These are phyloP conservation scores for Periconia sp. DNA, from an alignment of 2,329 filamentous ascomycete species.

Conservation along the genomic window DNA sequence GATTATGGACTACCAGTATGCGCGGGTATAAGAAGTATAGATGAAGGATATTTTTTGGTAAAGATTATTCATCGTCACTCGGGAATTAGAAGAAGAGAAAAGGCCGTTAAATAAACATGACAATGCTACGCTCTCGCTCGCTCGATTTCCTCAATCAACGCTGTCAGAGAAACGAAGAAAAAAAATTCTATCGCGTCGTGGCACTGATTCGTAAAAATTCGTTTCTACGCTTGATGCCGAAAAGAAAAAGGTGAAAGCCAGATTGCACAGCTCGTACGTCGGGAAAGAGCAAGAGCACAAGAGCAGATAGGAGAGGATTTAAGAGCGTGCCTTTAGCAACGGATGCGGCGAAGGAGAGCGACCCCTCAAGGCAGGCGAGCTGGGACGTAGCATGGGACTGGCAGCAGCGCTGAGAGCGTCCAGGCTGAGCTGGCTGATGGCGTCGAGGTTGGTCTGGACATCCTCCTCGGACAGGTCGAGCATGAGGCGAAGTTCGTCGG, in stretches of 20 bases:
- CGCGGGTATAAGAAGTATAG: no score
- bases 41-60: no score
- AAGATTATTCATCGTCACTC: no score
- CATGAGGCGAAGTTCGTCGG: slow-evolving; percentile 41
- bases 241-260: neutral
- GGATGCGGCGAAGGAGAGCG: slow-evolving; percentile 38
- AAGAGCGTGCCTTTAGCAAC: slow-evolving; percentile 8
- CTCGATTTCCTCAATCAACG: neutral
- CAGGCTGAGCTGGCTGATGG: slow-evolving; percentile 41
- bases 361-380: slow-evolving; percentile 37
- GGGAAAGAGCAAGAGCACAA: neutral
- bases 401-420: slow-evolving; percentile 39
- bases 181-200: neutral
- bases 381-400: slow-evolving; percentile 39
- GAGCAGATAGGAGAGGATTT: neutral
- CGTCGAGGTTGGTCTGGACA: slow-evolving; percentile 37
- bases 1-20: no score
- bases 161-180: neutral
- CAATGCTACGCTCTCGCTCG: neutral
- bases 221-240: neutral
- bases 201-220: neutral
- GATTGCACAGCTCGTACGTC: neutral
- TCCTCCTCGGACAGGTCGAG: slow-evolving; percentile 39
- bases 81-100: neutral
- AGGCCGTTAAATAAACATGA: neutral